These are phyloP conservation scores for Sinapis alba DNA, from an alignment of 441 rosid genomes.

Conservation along the genomic window DNA sequence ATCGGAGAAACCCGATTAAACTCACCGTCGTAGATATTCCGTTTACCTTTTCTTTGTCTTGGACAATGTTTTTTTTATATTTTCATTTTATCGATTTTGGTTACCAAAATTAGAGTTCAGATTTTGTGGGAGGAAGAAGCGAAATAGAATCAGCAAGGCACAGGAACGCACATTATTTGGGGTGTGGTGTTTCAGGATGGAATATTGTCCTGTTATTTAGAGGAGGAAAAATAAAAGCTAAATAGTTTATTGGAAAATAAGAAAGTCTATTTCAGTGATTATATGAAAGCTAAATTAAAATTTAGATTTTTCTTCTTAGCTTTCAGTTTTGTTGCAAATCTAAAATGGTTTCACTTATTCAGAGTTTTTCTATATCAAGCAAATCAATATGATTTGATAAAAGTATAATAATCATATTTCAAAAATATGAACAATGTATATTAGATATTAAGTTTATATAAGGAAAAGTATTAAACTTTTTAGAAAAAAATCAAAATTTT, in stretches of 20 bases:
- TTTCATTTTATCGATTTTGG: neutral
- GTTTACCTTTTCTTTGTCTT: neutral
- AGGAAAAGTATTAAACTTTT: neutral
- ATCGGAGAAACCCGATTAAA: neutral
- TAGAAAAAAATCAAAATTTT: neutral
- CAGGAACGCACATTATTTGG: neutral
- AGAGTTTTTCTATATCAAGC: neutral
- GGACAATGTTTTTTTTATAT: neutral
- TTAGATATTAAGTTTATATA: neutral
- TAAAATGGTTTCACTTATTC: neutral
- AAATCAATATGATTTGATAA: neutral
- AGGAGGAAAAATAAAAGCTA: neutral
- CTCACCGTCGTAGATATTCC: constrained; percentile 1
- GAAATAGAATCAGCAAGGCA: constrained; percentile 1
- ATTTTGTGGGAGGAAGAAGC: neutral
- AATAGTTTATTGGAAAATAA: neutral
- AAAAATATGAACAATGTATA: neutral
- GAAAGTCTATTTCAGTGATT: neutral
- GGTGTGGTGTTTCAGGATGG: neutral
- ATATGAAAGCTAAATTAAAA: neutral
- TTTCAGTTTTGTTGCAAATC: neutral
- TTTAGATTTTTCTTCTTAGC: neutral
- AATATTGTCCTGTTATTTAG: neutral
- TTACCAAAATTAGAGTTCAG: constrained; percentile 1
- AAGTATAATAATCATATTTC: neutral